phyloP scores from a whole-genome alignment of 2,329 filamentous ascomycete genomes.

The Aspergillus texensis region DNA sequence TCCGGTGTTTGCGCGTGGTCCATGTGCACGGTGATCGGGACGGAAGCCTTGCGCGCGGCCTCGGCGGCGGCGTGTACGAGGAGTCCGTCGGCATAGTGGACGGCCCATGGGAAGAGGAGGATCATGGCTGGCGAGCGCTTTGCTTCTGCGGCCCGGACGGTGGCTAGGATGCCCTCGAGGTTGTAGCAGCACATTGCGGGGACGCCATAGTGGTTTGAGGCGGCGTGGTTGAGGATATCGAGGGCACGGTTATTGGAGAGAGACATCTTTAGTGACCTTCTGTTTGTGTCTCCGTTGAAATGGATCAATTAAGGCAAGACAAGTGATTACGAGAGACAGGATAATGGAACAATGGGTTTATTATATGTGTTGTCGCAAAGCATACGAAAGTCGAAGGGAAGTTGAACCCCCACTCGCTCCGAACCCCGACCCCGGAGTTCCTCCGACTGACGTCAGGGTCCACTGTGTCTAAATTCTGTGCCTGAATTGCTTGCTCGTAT shows the following conservation, averaged over 20 bases:
- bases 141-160: conserved; percentile 68
- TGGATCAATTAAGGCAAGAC: neutral
- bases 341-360: neutral
- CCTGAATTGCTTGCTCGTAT: neutral
- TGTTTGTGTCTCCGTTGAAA: conserved; percentile 13
- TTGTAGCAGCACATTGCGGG: conserved; percentile 69
- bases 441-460: conserved; percentile 16
- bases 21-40: conserved; percentile 66
- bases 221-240: conserved; percentile 60
- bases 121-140: conserved; percentile 70
- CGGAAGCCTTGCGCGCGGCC: conserved; percentile 58
- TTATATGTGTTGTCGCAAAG: neutral
- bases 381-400: neutral
- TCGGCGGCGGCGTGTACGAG: conserved; percentile 60
- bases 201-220: conserved; percentile 59
- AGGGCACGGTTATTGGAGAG: conserved; percentile 55
- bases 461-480: neutral
- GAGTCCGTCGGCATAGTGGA: conserved; percentile 63
- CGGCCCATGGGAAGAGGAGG: conserved; percentile 74
- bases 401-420: neutral
- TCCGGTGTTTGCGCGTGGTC: conserved; percentile 68
- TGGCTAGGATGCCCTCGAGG: conserved; percentile 70
- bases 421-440: conserved; percentile 15
- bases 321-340: neutral
- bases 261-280: conserved; percentile 41